Conservation (phyloP, 805 yeast species). For the Suhomyces vadensis region DNA sequence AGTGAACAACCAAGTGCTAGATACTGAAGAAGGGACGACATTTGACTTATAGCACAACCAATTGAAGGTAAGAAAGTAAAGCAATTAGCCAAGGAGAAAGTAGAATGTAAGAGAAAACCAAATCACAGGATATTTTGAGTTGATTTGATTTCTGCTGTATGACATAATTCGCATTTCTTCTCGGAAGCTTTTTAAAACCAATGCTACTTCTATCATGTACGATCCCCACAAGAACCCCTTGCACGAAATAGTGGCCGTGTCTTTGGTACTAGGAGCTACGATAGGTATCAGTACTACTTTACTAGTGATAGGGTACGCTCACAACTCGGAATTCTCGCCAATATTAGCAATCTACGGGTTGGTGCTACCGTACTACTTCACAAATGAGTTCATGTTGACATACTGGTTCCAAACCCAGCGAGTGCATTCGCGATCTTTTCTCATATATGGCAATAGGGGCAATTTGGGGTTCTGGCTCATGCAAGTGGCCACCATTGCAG, state of each 20-base stretch:
- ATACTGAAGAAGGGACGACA: too few species aligned
- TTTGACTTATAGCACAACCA: too few species aligned
- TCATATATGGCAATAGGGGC: slow-evolving; percentile 39
- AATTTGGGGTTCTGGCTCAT: slow-evolving; percentile 30
- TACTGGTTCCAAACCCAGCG: slow-evolving; percentile 25
- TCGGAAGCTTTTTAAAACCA: not conserved
- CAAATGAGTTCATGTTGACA: slow-evolving; percentile 31
- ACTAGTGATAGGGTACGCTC: not conserved
- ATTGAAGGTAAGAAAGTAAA: too few species aligned
- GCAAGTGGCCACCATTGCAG: slow-evolving; percentile 27
- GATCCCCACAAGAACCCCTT: slow-evolving; percentile 19
- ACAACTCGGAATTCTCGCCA: not conserved
- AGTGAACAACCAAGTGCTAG: too few species aligned
- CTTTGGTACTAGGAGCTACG: slow-evolving; percentile 21
- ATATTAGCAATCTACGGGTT: slow-evolving; percentile 17
- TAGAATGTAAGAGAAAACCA: too few species aligned
- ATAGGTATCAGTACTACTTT: slow-evolving; percentile 10
- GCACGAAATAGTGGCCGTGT: slow-evolving; percentile 19
- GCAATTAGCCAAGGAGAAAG: too few species aligned
- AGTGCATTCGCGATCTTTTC: slow-evolving; percentile 28
- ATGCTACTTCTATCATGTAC: slow-evolving; percentile 12
- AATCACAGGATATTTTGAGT: too few species aligned
- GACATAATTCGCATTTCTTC: too few species aligned
- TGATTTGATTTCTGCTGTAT: too few species aligned
- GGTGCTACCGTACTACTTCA: slow-evolving; percentile 22